Percentiles rank a stretch among this genome's conserved stretches.
Evolutionary conservation across 2,329 filamentous ascomycete genomes (phyloP).

Genomic region (Cucurbitaria berberidis): DNA sequence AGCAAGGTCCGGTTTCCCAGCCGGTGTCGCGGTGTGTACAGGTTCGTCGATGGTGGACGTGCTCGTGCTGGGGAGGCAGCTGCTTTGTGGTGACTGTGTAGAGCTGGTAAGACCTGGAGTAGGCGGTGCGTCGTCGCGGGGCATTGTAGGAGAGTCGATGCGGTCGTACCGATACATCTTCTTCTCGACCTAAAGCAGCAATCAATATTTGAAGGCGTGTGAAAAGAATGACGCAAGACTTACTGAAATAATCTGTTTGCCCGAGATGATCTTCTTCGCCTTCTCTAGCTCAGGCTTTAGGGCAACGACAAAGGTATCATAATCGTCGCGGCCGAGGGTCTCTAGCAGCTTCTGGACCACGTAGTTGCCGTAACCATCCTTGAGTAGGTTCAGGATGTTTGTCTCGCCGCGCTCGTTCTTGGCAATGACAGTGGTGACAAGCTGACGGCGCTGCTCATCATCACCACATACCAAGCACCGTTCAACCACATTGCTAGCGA

Average conservation of each 20-base stretch:
- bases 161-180: conserved; percentile 55
- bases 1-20: conserved; percentile 18
- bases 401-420: conserved; percentile 69
- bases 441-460: conserved; percentile 70
- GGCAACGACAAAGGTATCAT: conserved; percentile 48
- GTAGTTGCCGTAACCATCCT: conserved; percentile 93
- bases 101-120: conserved; percentile 72
- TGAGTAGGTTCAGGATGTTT: conserved; percentile 78
- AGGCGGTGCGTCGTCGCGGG: conserved; percentile 50
- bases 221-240: conserved; percentile 4
- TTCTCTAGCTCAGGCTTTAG: conserved; percentile 55
- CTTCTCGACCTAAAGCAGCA: conserved; percentile 52
- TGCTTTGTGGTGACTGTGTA: conserved; percentile 72
- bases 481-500: conserved; percentile 96
- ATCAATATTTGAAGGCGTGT: conserved; percentile 6
- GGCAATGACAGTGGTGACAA: conserved; percentile 59
- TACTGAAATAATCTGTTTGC: conserved; percentile 54
- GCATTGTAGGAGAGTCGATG: conserved; percentile 36
- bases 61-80: conserved; percentile 68
- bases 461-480: conserved; percentile 81
- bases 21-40: conserved; percentile 32
- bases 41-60: conserved; percentile 60
- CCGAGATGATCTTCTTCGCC: conserved; percentile 49
- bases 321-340: conserved; percentile 50
- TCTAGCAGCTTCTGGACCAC: conserved; percentile 87